Evolutionary conservation across 1,139 yeast genomes (phyloP), one percentile per base, ranked within the genome.

Genomic region (Magnusiomyces fungicola): DNA sequence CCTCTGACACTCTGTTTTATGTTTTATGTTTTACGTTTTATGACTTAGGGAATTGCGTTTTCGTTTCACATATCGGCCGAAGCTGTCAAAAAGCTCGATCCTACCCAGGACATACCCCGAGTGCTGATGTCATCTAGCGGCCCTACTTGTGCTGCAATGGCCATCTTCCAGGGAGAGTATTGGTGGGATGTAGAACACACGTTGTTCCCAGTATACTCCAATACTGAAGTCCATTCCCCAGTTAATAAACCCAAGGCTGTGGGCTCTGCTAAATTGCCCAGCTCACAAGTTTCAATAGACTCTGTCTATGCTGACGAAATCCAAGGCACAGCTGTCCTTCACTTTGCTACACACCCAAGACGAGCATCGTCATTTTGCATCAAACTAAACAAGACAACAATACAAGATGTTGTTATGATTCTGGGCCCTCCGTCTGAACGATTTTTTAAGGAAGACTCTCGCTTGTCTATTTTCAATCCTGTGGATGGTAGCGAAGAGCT

Each of bases 31-130:
- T n/a, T n/a, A n/a, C n/a, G n/a, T n/a, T n/a, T n/a, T n/a, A n/a
- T n/a, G n/a, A n/a, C n/a, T 49, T 67, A 68, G n/a, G 68, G 67
- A 5, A 56, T 64, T 19, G 59, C 65, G 5, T 64, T 64, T 52
- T 56, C 60, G 12, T 64, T 64, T 38, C 41, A 50, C 14, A 48
- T 61, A 5, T 54, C 56, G 2, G 38, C 46, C 2, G 51, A 46
- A 14, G 50, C 47, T 3, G 43, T 24, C 14, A 40, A 46, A 21
- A 30, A 21, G 4, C 46, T 50, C 7, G 34, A 37, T 9, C 43
- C 48, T 9, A 37, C 50, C 5, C 43, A 49, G 19, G 53, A 43
- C 37, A 43, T 55, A 18, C 51, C 58, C n/a, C 50, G 43, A 33
- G 47, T 48, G 32, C 51, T 55, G 43, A 56, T 57, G 22, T 51